These are phyloP conservation scores for Turritis glabra DNA, from an alignment of 345 rosid species.

Conservation along the genomic window DNA sequence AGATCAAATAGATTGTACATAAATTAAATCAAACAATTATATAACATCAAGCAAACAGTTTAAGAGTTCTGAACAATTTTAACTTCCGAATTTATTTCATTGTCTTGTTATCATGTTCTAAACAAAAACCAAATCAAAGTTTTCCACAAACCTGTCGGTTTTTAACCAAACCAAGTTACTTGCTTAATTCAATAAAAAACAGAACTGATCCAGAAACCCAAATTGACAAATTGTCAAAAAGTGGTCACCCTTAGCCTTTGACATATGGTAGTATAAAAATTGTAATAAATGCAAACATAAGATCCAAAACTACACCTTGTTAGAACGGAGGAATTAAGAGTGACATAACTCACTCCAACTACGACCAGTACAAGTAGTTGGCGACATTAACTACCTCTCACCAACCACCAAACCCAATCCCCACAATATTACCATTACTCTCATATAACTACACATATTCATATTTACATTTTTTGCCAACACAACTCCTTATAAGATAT, in stretches of 20 bases:
- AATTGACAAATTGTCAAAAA: conserved; percentile 20
- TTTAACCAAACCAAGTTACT: not conserved
- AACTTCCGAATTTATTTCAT: not conserved
- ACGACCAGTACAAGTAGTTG: conserved; percentile 55
- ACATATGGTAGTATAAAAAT: not conserved
- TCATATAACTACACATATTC: conserved; percentile 26
- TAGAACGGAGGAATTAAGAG: conserved; percentile 43
- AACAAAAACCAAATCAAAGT: not conserved
- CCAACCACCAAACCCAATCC: conserved; percentile 42
- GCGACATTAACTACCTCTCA: conserved; percentile 57
- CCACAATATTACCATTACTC: conserved; percentile 31
- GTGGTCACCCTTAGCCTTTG: conserved; percentile 5
- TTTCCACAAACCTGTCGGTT: not conserved
- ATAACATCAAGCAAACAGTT: not conserved
- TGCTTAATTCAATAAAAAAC: not conserved
- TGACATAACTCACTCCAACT: conserved; percentile 53
- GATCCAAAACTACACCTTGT: conserved; percentile 29
- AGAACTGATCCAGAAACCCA: not conserved
- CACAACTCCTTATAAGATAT: conserved; percentile 22
- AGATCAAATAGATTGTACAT: not conserved
- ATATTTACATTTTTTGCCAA: conserved; percentile 27
- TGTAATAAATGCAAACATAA: conserved; percentile 29
- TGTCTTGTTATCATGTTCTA: not conserved
- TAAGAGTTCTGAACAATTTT: not conserved
- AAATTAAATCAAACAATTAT: not conserved